Evolutionary conservation across 2,329 filamentous ascomycete genomes (phyloP), one percentile per base, ranked within the genome.

Genomic region (Fusarium pseudocircinatum): DNA sequence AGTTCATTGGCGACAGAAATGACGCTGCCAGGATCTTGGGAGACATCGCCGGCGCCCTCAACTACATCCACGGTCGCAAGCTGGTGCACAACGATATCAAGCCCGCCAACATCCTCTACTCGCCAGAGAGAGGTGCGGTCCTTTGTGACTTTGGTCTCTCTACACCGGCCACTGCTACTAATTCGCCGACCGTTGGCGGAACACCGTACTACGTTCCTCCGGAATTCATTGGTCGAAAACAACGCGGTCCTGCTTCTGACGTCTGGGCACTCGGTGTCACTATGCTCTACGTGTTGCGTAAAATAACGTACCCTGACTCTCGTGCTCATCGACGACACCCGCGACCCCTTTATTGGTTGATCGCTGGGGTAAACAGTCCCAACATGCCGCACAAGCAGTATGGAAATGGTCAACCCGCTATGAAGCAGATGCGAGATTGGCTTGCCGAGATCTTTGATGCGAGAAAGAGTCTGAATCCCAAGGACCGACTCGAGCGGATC

Each of bases 61-160:
- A 85, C 77, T 90, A 90, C 77, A 83, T 91, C 39, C 89, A 91
- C 78, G 81, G 82, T 54, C 84, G 85, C 62, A 83, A 83, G 60
- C 81, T 87, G 28, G 86, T 89, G 18, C 89, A 91, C 80, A 91
- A 90, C 79, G 89, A 91, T 78, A 89, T 90, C 79, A 90, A 90
- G 78, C 89, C 89, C 3, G 87, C 85, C 72, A 91, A 90, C 69
- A 90, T 90, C 61, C 81, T 91, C 37, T 91, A 90, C 79, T 89
- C 87, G 20, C 83, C 83, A 34, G 87, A 89, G 43, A 84, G 88
- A 16, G 89, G 89, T 11, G 88, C 88, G 39, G 87, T 90, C 6
- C 84, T 91, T 36, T 90, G 89, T 78, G 89, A 90, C 78, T 89
- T 90, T 79, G 89, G 89, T 18, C 81, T 90, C 47, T 88, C 88